These are phyloP conservation scores for Leptographium lundbergii DNA, from an alignment of 2,329 filamentous ascomycete genomes.

Conservation along the genomic window DNA sequence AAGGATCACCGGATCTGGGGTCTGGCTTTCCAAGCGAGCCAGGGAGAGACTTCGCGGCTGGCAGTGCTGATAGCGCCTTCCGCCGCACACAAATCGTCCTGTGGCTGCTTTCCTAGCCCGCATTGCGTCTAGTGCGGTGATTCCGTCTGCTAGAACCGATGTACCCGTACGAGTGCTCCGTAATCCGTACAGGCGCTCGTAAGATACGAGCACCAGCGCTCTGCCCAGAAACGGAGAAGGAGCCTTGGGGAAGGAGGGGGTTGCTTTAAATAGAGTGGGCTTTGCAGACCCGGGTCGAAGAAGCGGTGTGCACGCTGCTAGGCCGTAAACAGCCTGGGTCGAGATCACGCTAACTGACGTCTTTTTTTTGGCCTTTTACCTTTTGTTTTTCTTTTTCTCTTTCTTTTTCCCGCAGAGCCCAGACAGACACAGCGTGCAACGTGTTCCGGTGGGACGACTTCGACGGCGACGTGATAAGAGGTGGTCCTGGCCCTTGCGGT, in stretches of 20 bases:
- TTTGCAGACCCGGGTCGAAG: neutral
- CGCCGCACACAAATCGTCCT: neutral
- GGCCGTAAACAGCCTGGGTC: slow-evolving; percentile 6
- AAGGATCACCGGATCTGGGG: neutral
- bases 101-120: neutral
- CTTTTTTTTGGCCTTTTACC: neutral
- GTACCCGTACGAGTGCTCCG: slow-evolving; percentile 7
- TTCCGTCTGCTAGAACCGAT: slow-evolving; percentile 1
- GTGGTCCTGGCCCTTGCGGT: neutral
- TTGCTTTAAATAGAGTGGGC: slow-evolving; percentile 7
- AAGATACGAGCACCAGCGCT: neutral
- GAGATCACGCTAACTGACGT: slow-evolving; percentile 8
- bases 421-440: neutral
- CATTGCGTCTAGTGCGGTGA: neutral
- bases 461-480: neutral
- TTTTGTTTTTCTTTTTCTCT: neutral
- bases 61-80: neutral
- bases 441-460: neutral
- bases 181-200: neutral
- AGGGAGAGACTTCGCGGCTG: neutral
- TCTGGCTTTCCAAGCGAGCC: neutral
- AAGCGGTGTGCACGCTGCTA: slow-evolving; percentile 11
- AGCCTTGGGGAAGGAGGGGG: neutral
- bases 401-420: neutral
- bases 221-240: neutral